Conservation (phyloP, 495 filamentous ascomycete genomes). For the Xylaria grammica region DNA sequence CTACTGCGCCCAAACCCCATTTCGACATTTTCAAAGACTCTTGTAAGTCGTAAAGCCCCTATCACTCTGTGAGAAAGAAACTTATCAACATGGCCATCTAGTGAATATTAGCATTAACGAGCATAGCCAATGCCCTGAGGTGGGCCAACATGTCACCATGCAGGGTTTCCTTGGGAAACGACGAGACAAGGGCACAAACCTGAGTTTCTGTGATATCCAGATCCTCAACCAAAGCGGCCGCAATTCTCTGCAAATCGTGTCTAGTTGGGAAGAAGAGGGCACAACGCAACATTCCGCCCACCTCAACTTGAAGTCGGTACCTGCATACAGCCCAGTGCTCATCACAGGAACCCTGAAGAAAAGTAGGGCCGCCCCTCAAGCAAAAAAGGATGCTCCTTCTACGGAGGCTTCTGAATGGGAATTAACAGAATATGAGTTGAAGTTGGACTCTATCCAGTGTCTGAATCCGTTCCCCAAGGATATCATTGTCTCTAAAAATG, state of each 20-base stretch:
- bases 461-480: constrained; percentile 80
- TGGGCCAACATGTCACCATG: constrained; percentile 61
- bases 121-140: constrained; percentile 38
- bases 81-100: neutral
- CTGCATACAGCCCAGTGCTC: constrained; percentile 46
- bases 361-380: neutral
- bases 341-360: constrained; percentile 38
- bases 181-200: constrained; percentile 65
- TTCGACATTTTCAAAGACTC: constrained; percentile 12
- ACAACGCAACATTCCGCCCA: constrained; percentile 31
- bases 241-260: constrained; percentile 42
- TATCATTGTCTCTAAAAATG: constrained; percentile 72
- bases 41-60: neutral
- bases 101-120: neutral
- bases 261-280: constrained; percentile 30
- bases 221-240: constrained; percentile 34
- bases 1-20: neutral
- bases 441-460: constrained; percentile 63
- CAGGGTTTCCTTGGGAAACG: constrained; percentile 74
- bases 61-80: neutral
- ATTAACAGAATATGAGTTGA: constrained; percentile 25
- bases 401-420: neutral
- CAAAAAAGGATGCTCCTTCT: constrained; percentile 12
- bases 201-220: constrained; percentile 73
- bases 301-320: constrained; percentile 39